These are phyloP conservation scores for Acidiella bohemica DNA, from an alignment of 495 filamentous ascomycete species.

Conservation along the genomic window DNA sequence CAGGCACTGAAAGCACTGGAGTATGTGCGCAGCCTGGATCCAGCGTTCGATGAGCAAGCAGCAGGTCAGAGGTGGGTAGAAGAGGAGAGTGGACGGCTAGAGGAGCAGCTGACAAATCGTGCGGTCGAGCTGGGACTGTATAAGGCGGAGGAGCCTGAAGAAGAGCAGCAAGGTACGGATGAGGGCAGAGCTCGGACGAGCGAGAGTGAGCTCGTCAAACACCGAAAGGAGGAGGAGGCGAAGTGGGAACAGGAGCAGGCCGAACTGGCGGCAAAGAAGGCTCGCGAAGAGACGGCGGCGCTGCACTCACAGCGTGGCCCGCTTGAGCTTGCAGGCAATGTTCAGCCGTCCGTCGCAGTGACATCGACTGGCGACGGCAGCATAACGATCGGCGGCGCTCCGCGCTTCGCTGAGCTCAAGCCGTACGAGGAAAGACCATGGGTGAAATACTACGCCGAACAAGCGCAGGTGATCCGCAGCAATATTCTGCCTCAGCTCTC, in stretches of 20 bases:
- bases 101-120: constrained; percentile 32
- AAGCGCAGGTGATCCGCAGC: constrained; percentile 15
- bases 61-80: constrained; percentile 50
- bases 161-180: constrained; percentile 10
- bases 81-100: constrained; percentile 32
- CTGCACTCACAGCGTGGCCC: constrained; percentile 11
- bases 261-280: constrained; percentile 3
- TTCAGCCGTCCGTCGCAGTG: constrained; percentile 10
- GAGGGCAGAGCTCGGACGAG: constrained; percentile 8
- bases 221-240: constrained; percentile 26
- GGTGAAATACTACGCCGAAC: constrained; percentile 23
- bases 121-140: constrained; percentile 37
- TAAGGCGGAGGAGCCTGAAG: constrained; percentile 30
- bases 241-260: constrained; percentile 8
- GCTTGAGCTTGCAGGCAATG: constrained; percentile 12
- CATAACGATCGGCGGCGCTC: constrained; percentile 3
- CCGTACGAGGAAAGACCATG: constrained; percentile 14
- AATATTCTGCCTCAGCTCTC: constrained; percentile 17
- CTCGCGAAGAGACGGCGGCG: constrained; percentile 1
- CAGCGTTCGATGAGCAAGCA: constrained; percentile 58
- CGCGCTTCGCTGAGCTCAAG: constrained; percentile 1
- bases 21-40: constrained; percentile 54
- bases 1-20: constrained; percentile 39
- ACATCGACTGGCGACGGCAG: constrained; percentile 1
- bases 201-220: constrained; percentile 36